A percentile compares a stretch with the other conserved stretches of the same genome.
Evolutionary conservation across 2,329 filamentous ascomycete species (phyloP).

Genomic region (Seiridium cupressi): DNA sequence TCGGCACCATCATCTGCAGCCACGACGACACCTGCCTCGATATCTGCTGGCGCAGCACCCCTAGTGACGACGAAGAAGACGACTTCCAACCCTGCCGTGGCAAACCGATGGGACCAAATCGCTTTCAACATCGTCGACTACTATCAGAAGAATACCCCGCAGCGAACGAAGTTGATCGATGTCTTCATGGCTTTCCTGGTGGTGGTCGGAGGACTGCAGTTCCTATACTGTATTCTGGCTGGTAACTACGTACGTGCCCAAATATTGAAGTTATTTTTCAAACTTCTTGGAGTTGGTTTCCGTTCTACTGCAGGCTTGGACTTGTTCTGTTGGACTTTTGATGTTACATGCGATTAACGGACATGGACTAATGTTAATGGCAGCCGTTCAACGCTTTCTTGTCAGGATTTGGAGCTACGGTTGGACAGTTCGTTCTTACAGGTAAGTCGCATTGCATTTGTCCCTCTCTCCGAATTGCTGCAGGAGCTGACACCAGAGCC

Average conservation of each 20-base stretch:
- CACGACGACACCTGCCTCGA: conserved; percentile 13
- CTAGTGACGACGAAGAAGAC: conserved; percentile 9
- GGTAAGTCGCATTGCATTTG: conserved; percentile 48
- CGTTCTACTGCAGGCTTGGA: no score
- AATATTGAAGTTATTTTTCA: background rate
- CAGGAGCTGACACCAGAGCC: conserved; percentile 9
- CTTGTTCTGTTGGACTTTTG: no score
- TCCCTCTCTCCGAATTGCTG: background rate
- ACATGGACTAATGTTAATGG: no score
- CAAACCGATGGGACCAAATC: conserved; percentile 55
- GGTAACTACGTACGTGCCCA: conserved; percentile 82
- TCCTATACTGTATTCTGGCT: conserved; percentile 85
- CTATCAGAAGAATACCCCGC: conserved; percentile 79
- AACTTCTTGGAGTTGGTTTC: background rate
- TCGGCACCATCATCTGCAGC: background rate
- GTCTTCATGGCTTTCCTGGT: conserved; percentile 87
- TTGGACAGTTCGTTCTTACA: conserved; percentile 96
- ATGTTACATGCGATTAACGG: no score
- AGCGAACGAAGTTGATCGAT: conserved; percentile 90
- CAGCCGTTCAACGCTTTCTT: conserved; percentile 99
- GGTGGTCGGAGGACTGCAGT: conserved; percentile 84
- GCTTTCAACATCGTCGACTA: conserved; percentile 69
- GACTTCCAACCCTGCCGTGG: conserved; percentile 8
- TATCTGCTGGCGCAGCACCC: conserved; percentile 14
- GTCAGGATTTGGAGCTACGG: conserved; percentile 88